Conservation (phyloP, 108 stramenopile genomes). For the Cyclotella atomus region DNA sequence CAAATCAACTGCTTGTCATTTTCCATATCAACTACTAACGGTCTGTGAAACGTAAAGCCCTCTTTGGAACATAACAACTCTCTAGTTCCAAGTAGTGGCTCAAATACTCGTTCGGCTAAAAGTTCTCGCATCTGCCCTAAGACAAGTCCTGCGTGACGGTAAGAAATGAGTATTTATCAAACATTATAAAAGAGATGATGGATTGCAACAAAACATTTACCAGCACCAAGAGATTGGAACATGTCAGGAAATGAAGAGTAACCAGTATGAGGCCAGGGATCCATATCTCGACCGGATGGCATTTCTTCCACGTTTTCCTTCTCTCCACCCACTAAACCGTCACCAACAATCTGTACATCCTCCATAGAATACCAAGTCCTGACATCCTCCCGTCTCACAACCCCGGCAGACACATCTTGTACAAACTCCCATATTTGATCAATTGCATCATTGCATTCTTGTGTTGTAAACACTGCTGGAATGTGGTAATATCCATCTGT, state of each 20-base stretch:
- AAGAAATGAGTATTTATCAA: neutral
- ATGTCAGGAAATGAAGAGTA: constrained; percentile 35
- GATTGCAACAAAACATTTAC: too few relatives aligned
- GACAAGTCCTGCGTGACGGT: constrained; percentile 25
- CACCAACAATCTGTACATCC: neutral
- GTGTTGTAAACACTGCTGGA: constrained; percentile 34
- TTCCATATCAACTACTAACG: constrained; percentile 34
- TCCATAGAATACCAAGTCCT: constrained; percentile 40
- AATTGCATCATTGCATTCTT: constrained; percentile 51
- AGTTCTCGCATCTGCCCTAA: constrained; percentile 54
- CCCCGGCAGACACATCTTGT: constrained; percentile 55
- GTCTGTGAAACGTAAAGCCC: constrained; percentile 65
- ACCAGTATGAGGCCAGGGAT: constrained; percentile 62
- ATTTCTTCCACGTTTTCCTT: neutral
- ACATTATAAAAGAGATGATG: neutral
- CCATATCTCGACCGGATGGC: constrained; percentile 12
- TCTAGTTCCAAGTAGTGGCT: constrained; percentile 59
- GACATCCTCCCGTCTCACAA: constrained; percentile 40
- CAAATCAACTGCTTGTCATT: constrained; percentile 20
- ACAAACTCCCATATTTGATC: constrained; percentile 62
- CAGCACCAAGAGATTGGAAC: constrained; percentile 68
- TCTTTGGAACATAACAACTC: constrained; percentile 67
- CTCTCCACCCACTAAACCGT: neutral
- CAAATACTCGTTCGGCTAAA: constrained; percentile 65
- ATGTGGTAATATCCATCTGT: constrained; percentile 48